Base-by-base conservation (phyloP, 1,139 yeast genomes). In the Taiozyma sp. region DNA sequence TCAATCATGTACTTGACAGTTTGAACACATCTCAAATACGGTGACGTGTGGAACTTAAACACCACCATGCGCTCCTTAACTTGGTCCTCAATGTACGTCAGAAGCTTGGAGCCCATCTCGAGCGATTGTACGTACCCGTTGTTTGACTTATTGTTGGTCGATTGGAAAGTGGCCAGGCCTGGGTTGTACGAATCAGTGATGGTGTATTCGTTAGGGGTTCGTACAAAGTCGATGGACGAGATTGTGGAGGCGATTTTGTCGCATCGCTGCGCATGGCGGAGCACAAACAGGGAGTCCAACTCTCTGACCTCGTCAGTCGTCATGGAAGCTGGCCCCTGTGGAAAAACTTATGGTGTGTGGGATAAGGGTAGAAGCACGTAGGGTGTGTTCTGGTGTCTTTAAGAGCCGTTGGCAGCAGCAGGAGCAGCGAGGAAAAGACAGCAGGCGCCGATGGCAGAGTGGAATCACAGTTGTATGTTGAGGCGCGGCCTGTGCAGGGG, bases 191-290 rank as follows among this genome's bases (percentile, higher is more conserved):
- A 45, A 22, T 62, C 64, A 22, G 51, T 48, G 2, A 52, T 29
- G 10, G 47, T 49, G 47, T 51, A 47, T 9, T 40, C 51, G 38
- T 43, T 45, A 6, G 43, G 43, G 19, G 32, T 49, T 30, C 48
- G 43, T 30, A 38, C 54, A 23, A 61, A 56, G 32, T 54, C 60
- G 30, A 62, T 58, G 22, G 63, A 57, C 0, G 65, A 61, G 9
- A 54, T 57, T 8, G 65, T 62, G 22, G 61, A 46, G 1, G 65
- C 55, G 22, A 62, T 56, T 50, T 62, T 62, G 41, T 62, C 65
- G 16, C 54, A 54, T 23, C 65, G 43, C 47, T 62, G 65, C 0
- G 65, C 65, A 48, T 62, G 65, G 36, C 65, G 54, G 4, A 62
- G 57, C 38, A 62, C 55, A 34, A 62, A 60, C 16, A 62, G 53